Base-by-base conservation (phyloP, 2,329 filamentous ascomycete genomes). In the Colletotrichum melonis region DNA sequence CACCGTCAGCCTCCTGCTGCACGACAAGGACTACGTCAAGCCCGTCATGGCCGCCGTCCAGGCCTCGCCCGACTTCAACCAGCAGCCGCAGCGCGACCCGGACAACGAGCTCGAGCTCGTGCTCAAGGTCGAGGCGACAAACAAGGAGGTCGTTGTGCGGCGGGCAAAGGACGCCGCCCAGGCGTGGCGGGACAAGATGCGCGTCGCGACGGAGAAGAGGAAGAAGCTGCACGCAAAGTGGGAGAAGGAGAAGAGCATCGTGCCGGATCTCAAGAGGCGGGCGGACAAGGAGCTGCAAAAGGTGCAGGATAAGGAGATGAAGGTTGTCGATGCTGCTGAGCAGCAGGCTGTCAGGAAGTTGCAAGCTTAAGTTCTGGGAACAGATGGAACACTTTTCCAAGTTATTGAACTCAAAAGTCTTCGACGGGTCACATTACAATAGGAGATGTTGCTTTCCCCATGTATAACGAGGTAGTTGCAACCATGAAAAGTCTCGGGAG, bases 31-130 rank as follows among this genome's bases (percentile, higher is more conserved):
- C 8, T 87, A 86, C 78, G 80, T 90, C 76, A 88, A 88, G 83
- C 84, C 87, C 76, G 86, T 90, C 81, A 86, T 89, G 84, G 86
- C 84, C 77, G 88, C 88, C 38, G 83, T 90, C 63, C 88, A 90
- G 81, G 77, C 80, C 35, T 86, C 84, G 77, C 78, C 80, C n/a
- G 84, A 88, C 76, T 90, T 88, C 81, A 90, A 90, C 84, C 88
- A 90, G 85, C 88, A 90, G 84, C 88, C 89, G 59, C 89, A 91
- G 85, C 83, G 83, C 24, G 85, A 85, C 78, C 83, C 87, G 58
- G 89, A 91, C 79, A 90, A 90, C 80, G 88, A 89, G 80, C 86
- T 91, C 26, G 89, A 91, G 83, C 85, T 91, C 70, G 77, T 88
- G 32, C 83, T 91, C 74, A 85, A 85, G 77, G 81, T 90, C 67